A percentile compares a stretch with the other conserved stretches of the same genome.
Evolutionary conservation across 2,329 filamentous ascomycete species (phyloP).

Genomic region (Teratosphaeria gauchensis): DNA sequence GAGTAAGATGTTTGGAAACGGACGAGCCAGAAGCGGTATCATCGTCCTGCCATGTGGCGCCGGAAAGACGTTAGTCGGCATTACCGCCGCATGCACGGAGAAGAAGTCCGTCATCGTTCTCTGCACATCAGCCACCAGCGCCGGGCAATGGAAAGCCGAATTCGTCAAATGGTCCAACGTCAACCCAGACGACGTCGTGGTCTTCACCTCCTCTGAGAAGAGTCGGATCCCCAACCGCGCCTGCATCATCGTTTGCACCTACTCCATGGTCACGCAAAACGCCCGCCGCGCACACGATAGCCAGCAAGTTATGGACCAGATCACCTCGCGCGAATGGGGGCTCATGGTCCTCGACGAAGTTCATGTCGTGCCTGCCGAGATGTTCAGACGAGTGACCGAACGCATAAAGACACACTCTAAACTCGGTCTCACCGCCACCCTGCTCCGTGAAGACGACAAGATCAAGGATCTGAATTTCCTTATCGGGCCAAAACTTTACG

Average conservation of each 20-base stretch:
- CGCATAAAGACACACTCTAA: slow-evolving; percentile 93
- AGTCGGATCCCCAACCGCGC: slow-evolving; percentile 76
- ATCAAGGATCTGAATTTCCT: slow-evolving; percentile 95
- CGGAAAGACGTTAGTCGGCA: slow-evolving; percentile 95
- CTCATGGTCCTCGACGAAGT: slow-evolving; percentile 96
- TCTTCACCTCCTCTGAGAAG: slow-evolving; percentile 93
- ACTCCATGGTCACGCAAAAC: slow-evolving; percentile 96
- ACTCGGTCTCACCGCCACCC: slow-evolving; percentile 82
- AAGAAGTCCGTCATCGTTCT: slow-evolving; percentile 94
- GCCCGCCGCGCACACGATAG: slow-evolving; percentile 82
- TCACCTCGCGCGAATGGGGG: slow-evolving; percentile 85
- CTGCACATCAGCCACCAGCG: slow-evolving; percentile 95
- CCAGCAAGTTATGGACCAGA: slow-evolving; percentile 94
- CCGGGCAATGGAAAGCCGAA: slow-evolving; percentile 91
- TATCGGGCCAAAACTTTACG: slow-evolving; percentile 93
- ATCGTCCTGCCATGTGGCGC: slow-evolving; percentile 95
- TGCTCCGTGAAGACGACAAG: slow-evolving; percentile 95
- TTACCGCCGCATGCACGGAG: slow-evolving; percentile 94
- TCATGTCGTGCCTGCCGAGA: slow-evolving; percentile 92
- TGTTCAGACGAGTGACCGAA: slow-evolving; percentile 89
- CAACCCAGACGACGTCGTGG: slow-evolving; percentile 81
- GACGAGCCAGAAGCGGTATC: slow-evolving; percentile 90
- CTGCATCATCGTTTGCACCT: slow-evolving; percentile 94
- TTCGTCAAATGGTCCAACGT: slow-evolving; percentile 99
- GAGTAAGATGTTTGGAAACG: slow-evolving; percentile 99